Evolutionary conservation across 2,329 filamentous ascomycete species (phyloP).

Genomic region (Fusarium sacchari): DNA sequence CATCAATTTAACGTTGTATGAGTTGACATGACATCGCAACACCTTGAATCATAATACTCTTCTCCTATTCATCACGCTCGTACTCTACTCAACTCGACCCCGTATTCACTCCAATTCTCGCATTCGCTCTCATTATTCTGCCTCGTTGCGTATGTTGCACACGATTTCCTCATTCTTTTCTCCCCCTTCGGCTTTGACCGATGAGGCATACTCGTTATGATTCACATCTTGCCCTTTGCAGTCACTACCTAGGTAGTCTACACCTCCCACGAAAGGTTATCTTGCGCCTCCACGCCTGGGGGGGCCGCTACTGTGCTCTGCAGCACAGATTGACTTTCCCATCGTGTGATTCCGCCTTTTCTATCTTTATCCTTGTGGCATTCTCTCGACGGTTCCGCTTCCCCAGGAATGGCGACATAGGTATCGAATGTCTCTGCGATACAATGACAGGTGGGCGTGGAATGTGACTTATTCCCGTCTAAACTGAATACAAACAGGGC

Average conservation of each 20-base stretch:
- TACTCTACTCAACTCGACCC: not conserved
- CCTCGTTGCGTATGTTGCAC: not conserved
- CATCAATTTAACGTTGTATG: conserved; percentile 5
- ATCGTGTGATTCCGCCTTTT: conserved; percentile 3
- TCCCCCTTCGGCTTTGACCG: conserved; percentile 21
- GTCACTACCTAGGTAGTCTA: not conserved
- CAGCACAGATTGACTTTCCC: conserved; percentile 7
- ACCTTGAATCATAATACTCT: not conserved
- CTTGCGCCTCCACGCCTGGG: conserved; percentile 19
- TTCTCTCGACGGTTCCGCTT: not conserved
- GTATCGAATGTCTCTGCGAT: not conserved
- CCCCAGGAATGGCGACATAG: not conserved
- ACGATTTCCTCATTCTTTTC: not conserved
- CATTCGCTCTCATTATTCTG: not conserved
- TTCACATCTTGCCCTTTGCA: conserved; percentile 3
- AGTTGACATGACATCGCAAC: conserved; percentile 2
- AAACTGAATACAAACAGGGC: not conserved
- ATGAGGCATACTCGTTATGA: conserved; percentile 21
- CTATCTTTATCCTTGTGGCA: conserved; percentile 15
- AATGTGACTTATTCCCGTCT: not conserved
- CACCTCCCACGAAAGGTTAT: conserved; percentile 11
- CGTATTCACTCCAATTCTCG: not conserved
- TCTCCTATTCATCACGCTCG: not conserved
- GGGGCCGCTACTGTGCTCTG: not conserved
- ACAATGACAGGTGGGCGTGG: not conserved